Percentiles rank a stretch among this genome's conserved stretches.
Evolutionary conservation across 78 protist species (phyloP).

Genomic region (Pigoraptor vietnamica): DNA sequence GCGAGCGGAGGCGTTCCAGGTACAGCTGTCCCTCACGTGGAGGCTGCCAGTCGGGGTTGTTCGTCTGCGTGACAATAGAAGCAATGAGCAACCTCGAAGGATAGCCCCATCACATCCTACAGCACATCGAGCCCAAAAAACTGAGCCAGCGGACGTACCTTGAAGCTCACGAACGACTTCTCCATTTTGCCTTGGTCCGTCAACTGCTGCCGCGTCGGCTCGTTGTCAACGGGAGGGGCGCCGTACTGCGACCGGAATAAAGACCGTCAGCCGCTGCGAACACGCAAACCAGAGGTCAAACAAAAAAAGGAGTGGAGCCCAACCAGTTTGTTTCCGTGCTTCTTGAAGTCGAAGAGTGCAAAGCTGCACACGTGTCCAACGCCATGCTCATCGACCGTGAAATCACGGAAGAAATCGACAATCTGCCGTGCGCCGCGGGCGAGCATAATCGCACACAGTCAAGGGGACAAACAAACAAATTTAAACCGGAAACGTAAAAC

Average conservation of each 20-base stretch:
- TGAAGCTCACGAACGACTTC: slow-evolving; percentile 56
- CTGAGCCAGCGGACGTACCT: background rate
- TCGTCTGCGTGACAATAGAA: background rate
- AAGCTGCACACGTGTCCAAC: slow-evolving; percentile 60
- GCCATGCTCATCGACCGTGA: slow-evolving; percentile 38
- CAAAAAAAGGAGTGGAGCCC: too few species aligned
- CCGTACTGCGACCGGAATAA: background rate
- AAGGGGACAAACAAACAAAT: too few species aligned
- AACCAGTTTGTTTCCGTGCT: slow-evolving; percentile 31
- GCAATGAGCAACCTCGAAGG: too few species aligned
- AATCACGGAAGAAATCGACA: slow-evolving; percentile 41
- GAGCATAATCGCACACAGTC: too few species aligned
- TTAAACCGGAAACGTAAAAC: too few species aligned
- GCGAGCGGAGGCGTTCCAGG: background rate
- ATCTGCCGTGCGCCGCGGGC: slow-evolving; percentile 13
- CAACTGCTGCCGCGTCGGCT: background rate
- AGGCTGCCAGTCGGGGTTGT: background rate
- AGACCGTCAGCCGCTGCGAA: background rate
- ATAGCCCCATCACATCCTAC: background rate
- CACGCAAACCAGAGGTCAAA: background rate
- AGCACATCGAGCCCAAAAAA: background rate
- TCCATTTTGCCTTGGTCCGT: slow-evolving; percentile 52
- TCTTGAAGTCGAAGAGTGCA: slow-evolving; percentile 40
- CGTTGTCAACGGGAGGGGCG: background rate
- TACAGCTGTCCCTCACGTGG: background rate